Conservation (phyloP, 805 yeast species). For the Schizosaccharomyces cryophilus region DNA sequence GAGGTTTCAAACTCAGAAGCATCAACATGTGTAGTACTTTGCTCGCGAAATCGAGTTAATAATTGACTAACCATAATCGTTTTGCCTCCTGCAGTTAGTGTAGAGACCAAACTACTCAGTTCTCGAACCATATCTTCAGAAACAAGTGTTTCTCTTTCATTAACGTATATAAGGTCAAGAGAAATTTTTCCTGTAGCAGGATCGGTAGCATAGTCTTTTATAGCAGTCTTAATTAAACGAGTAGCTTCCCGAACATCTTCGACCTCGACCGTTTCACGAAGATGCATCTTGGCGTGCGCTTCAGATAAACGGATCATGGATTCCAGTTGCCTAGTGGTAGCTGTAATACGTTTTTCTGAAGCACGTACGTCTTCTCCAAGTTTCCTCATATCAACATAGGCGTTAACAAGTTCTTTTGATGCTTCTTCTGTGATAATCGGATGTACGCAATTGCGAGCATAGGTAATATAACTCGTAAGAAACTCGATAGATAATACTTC, state of each 20-base stretch:
- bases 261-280: conserved; percentile 43
- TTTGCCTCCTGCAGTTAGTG: conserved; percentile 13
- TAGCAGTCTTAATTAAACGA: conserved; percentile 73
- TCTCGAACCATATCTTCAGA: conserved; percentile 42
- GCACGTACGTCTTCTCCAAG: conserved; percentile 76
- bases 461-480: conserved; percentile 68
- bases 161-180: conserved; percentile 87
- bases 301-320: conserved; percentile 84
- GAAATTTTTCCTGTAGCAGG: conserved; percentile 92
- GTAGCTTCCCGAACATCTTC: conserved; percentile 84
- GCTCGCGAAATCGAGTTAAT: conserved; percentile 38
- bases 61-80: conserved; percentile 35
- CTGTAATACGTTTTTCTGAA: conserved; percentile 78
- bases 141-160: conserved; percentile 69
- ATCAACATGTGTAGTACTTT: conserved; percentile 38
- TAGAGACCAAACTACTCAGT: conserved; percentile 28
- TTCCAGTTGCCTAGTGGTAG: conserved; percentile 91
- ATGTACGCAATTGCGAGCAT: conserved; percentile 63
- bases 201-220: conserved; percentile 94
- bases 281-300: conserved; percentile 93
- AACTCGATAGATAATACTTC: conserved; percentile 70
- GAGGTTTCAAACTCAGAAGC: conserved; percentile 45
- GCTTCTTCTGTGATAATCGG: conserved; percentile 69
- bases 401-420: conserved; percentile 58
- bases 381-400: conserved; percentile 82